Percentiles rank a stretch among this genome's conserved stretches.
phyloP scores from a whole-genome alignment of 2,329 filamentous ascomycete species.

The Hypoxylon sp. region DNA sequence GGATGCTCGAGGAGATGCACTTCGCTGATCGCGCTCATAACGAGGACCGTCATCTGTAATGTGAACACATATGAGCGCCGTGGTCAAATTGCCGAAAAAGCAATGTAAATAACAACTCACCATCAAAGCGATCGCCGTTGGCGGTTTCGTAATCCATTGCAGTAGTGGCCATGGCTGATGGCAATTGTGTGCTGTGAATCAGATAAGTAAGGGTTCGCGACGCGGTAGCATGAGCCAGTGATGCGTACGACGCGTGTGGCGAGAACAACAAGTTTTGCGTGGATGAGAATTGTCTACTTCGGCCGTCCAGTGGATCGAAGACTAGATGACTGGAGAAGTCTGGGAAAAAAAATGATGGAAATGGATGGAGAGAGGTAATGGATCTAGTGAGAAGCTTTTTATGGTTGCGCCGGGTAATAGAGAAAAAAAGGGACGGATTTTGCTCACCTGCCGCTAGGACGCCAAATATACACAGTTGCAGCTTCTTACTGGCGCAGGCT shows the following conservation, averaged over 20 bases:
- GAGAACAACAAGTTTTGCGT: constrained; percentile 1
- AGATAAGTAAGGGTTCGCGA: constrained; percentile 37
- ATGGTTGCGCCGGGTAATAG: constrained; percentile 22
- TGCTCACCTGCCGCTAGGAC: constrained; percentile 28
- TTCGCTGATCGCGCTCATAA: constrained; percentile 75
- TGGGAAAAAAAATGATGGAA: constrained; percentile 21
- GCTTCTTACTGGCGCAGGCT: neutral
- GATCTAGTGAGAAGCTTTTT: constrained; percentile 19
- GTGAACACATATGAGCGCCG: constrained; percentile 33
- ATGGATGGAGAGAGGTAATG: constrained; percentile 8
- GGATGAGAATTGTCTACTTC: constrained; percentile 8
- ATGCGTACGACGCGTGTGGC: constrained; percentile 20
- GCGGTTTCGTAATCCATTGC: constrained; percentile 78
- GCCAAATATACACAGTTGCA: neutral
- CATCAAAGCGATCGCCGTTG: constrained; percentile 74
- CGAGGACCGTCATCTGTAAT: constrained; percentile 70
- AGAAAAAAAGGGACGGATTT: constrained; percentile 8
- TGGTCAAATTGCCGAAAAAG: neutral
- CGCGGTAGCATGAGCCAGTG: constrained; percentile 21
- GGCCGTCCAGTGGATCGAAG: constrained; percentile 13
- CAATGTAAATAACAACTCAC: constrained; percentile 55
- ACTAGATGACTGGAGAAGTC: constrained; percentile 15
- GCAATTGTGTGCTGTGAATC: constrained; percentile 24
- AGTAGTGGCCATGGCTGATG: constrained; percentile 67
- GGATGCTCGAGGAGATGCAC: constrained; percentile 70